A percentile compares a stretch with the other conserved stretches of the same genome.
phyloP scores from a whole-genome alignment of 805 yeast genomes.

The Wickerhamiella nectarea region DNA sequence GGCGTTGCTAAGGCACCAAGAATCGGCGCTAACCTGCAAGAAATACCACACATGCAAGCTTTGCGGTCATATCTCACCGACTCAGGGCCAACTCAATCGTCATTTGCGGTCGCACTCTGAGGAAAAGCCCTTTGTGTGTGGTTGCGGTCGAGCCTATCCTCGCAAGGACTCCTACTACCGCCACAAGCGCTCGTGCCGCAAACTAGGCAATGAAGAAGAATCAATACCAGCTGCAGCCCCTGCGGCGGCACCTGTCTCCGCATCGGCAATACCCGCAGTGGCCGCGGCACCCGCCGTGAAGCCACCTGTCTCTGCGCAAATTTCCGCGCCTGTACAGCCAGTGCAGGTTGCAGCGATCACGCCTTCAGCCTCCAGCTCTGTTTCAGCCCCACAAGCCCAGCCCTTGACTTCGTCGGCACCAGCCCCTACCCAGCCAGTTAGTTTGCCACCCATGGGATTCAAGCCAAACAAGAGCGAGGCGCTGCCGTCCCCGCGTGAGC shows the following conservation, averaged over 20 bases:
- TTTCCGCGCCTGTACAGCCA: background rate
- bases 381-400: too few species aligned
- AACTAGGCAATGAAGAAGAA: background rate
- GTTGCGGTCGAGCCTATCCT: constrained; percentile 84
- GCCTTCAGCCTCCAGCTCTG: too few species aligned
- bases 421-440: background rate
- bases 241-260: background rate
- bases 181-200: constrained; percentile 8
- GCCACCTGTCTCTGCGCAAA: too few species aligned
- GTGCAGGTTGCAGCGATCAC: too few species aligned
- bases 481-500: background rate
- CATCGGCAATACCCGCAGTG: background rate
- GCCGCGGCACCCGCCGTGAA: too few species aligned
- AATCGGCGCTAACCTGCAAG: background rate
- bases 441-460: background rate
- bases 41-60: constrained; percentile 9
- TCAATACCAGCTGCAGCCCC: background rate
- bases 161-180: constrained; percentile 40
- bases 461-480: background rate
- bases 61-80: constrained; percentile 10
- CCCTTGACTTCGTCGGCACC: background rate
- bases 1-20: constrained; percentile 7
- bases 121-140: constrained; percentile 50
- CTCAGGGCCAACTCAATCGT: constrained; percentile 27
- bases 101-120: constrained; percentile 75